These are phyloP conservation scores for Xylariales sp. DNA, from an alignment of 2,329 filamentous ascomycete genomes.

Conservation along the genomic window DNA sequence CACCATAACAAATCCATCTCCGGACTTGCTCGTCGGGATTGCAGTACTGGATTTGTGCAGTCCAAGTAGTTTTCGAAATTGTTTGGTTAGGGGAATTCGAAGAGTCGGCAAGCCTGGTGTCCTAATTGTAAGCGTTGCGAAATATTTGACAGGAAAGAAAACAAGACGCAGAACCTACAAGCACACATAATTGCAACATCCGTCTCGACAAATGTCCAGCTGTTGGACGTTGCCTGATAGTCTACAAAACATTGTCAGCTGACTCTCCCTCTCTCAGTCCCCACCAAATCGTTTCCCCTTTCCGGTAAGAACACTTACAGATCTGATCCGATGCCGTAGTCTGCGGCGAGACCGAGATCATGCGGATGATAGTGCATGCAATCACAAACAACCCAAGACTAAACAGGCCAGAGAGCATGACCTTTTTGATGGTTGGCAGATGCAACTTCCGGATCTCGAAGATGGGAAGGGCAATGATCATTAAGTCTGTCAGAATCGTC, in stretches of 20 bases:
- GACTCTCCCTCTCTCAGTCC: too few species aligned
- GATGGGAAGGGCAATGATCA: constrained; percentile 13
- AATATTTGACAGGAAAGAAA: background rate
- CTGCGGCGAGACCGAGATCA: constrained; percentile 2
- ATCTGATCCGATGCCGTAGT: constrained; percentile 3
- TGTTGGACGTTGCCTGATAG: constrained; percentile 13
- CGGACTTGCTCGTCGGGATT: too few species aligned
- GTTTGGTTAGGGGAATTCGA: too few species aligned
- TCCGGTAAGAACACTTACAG: background rate
- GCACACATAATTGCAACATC: constrained; percentile 13
- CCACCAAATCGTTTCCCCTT: too few species aligned
- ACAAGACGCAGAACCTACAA: constrained; percentile 5
- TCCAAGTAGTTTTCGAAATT: too few species aligned
- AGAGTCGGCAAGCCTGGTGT: too few species aligned
- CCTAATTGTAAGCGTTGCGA: too few species aligned
- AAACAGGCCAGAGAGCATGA: background rate
- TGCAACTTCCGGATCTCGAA: constrained; percentile 10
- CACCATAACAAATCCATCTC: too few species aligned
- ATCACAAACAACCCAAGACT: constrained; percentile 4
- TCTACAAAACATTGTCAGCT: constrained; percentile 6
- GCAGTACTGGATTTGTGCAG: too few species aligned
- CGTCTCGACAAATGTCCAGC: constrained; percentile 13
- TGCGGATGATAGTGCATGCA: constrained; percentile 1
- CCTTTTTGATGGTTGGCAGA: constrained; percentile 3
- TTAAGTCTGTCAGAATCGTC: constrained; percentile 11